phyloP scores from a whole-genome alignment of 2,329 filamentous ascomycete species.

The Trichoderma polysporum region DNA sequence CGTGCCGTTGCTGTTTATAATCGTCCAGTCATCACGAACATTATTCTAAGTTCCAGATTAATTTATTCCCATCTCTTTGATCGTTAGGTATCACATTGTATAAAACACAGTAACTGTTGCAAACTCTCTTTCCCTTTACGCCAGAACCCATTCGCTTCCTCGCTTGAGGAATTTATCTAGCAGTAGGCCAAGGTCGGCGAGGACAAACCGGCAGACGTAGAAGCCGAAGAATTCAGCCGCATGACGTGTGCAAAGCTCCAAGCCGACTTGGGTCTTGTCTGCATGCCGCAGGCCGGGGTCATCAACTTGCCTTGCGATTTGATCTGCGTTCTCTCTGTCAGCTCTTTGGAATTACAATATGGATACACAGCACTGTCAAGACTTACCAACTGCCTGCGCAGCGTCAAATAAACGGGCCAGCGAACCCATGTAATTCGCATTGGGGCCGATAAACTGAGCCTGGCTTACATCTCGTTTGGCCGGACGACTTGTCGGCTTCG shows the following conservation, averaged over 20 bases:
- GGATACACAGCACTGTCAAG: neutral
- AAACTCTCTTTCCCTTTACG: neutral
- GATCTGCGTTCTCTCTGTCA: constrained; percentile 58
- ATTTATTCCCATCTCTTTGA: constrained; percentile 17
- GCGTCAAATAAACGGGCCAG: constrained; percentile 90
- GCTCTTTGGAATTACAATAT: neutral
- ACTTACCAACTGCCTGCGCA: constrained; percentile 84
- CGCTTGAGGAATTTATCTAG: constrained; percentile 97
- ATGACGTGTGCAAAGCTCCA: constrained; percentile 89
- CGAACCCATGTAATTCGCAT: constrained; percentile 87
- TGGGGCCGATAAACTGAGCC: constrained; percentile 75
- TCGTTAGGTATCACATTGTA: constrained; percentile 7
- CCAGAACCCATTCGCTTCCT: constrained; percentile 84
- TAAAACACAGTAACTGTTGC: neutral
- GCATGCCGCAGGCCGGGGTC: constrained; percentile 90
- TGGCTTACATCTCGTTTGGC: constrained; percentile 69
- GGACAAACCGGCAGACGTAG: constrained; percentile 92
- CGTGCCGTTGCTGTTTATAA: constrained; percentile 16
- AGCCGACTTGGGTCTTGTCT: constrained; percentile 89
- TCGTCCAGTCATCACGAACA: constrained; percentile 19
- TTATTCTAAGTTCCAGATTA: neutral
- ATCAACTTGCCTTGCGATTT: constrained; percentile 93
- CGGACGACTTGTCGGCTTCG: constrained; percentile 62
- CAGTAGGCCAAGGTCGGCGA: constrained; percentile 78
- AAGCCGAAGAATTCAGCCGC: constrained; percentile 98